A percentile compares a stretch with the other conserved stretches of the same genome.
These are phyloP conservation scores for Xenosphaeropsis pyriputrescens DNA, from an alignment of 2,329 filamentous ascomycete species.

Conservation along the genomic window DNA sequence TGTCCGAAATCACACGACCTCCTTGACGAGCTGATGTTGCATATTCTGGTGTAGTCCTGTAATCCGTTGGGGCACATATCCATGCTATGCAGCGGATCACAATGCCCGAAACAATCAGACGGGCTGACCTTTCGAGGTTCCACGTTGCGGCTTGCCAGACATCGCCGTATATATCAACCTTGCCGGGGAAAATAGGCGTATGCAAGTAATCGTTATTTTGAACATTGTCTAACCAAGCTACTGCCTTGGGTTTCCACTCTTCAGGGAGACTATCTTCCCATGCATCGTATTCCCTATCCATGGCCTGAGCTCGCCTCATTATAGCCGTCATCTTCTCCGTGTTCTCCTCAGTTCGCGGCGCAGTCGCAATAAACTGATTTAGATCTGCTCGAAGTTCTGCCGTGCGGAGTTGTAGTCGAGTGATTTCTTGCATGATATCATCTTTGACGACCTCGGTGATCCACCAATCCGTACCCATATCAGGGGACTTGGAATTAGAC, in stretches of 20 bases:
- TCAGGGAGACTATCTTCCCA: constrained; percentile 37
- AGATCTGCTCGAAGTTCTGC: constrained; percentile 40
- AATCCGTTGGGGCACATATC: constrained; percentile 44
- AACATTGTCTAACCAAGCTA: constrained; percentile 40
- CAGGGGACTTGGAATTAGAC: constrained; percentile 33
- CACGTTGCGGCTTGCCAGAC: constrained; percentile 42
- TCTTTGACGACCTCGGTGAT: constrained; percentile 35
- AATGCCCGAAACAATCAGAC: constrained; percentile 38
- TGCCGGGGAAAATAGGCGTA: constrained; percentile 43
- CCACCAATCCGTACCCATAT: constrained; percentile 45
- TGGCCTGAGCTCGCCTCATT: constrained; percentile 32
- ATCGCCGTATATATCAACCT: constrained; percentile 43
- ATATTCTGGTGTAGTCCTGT: constrained; percentile 47
- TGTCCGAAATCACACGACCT: constrained; percentile 38
- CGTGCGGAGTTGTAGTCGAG: constrained; percentile 32
- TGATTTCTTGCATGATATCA: constrained; percentile 26
- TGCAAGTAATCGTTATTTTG: constrained; percentile 33
- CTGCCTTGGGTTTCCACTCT: constrained; percentile 33
- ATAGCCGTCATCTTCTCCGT: constrained; percentile 34
- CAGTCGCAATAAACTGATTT: constrained; percentile 30
- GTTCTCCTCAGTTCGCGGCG: constrained; percentile 31
- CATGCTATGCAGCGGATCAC: constrained; percentile 45
- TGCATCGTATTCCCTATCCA: constrained; percentile 34
- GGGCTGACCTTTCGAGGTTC: constrained; percentile 37
- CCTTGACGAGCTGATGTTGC: constrained; percentile 35